Evolutionary conservation across 2,329 filamentous ascomycete genomes (phyloP), one percentile per base, ranked within the genome.

Genomic region (Stemphylium beticola): DNA sequence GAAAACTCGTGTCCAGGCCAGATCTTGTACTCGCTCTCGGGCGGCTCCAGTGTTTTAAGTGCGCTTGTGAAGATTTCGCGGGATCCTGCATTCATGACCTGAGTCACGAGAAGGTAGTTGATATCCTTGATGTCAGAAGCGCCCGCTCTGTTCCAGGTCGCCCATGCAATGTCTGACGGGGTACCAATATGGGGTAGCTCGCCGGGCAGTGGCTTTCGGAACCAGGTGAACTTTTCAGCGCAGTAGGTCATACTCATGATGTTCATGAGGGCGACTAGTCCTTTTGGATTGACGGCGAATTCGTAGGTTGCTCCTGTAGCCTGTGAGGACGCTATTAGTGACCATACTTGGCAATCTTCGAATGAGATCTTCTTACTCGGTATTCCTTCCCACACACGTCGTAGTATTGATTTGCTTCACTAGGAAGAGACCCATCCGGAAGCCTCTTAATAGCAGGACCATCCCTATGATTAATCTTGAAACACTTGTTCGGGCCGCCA

Each of bases 1-100:
- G 1, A 1, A 12, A 61, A 61, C 4, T 61, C 58, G 11, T 41
- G n/a, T 0, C 58, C 58, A 1, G 58, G 58, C 58, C 58, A 61
- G 0, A 50, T 7, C 10, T 46, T 47, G n/a, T 22, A 33, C 34
- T 61, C 48, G 15, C 55, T 58, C 38, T 55, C 32, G 10, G 52
- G 43, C 2, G 55, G 55, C 0, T 36, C 6, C 31, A 58, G 15
- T 2, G 52, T 51, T 7, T 22, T 29, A 2, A 53, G 10, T 2
- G 57, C 60, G 2, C 17, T 22, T n/a, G 46, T 24, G 18, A 58
- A 47, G 0, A 58, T 26, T 4, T 51, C 46, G 4, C 42, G 37
- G 5, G 54, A 54, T 0, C 38, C 40, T 17, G 41, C 15, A 14
- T 62, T 62, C 26, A 58, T 38, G 5, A 60, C 47, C 14, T 53